Conservation (phyloP, 2,329 filamentous ascomycete genomes). For the Sporothrix euskadiensis region DNA sequence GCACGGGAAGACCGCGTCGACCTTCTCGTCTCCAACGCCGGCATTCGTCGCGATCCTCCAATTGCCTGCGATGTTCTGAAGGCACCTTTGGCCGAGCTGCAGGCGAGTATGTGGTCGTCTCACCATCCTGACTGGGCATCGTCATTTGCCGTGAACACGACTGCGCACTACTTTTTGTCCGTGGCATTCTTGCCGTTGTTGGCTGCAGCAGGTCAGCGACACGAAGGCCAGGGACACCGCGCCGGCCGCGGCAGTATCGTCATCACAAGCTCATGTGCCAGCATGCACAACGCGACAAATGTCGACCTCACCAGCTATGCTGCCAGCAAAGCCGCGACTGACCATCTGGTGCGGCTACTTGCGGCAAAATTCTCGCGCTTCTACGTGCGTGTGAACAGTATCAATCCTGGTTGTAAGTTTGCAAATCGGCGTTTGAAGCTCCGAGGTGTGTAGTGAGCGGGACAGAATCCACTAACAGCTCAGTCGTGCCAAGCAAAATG, state of each 20-base stretch:
- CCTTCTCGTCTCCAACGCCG: conserved; percentile 34
- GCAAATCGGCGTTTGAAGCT: not conserved
- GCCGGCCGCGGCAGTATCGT: conserved; percentile 31
- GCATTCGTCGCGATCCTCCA: conserved; percentile 30
- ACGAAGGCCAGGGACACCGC: conserved; percentile 32
- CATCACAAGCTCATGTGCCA: conserved; percentile 50
- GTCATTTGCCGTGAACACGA: conserved; percentile 74
- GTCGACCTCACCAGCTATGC: conserved; percentile 55
- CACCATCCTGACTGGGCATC: conserved; percentile 60
- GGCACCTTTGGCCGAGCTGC: conserved; percentile 28
- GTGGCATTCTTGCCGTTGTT: conserved; percentile 64
- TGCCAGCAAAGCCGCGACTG: conserved; percentile 53
- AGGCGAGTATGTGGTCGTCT: conserved; percentile 61
- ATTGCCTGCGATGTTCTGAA: conserved; percentile 27
- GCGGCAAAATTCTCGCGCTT: conserved; percentile 48
- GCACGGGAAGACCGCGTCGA: conserved; percentile 54
- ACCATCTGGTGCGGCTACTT: conserved; percentile 52
- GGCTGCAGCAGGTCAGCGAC: conserved; percentile 48
- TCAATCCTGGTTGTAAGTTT: conserved; percentile 36
- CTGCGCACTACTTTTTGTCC: conserved; percentile 65
- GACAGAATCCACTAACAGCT: not conserved
- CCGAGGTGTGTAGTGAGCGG: too few relatives aligned
- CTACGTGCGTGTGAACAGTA: conserved; percentile 39
- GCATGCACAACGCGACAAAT: conserved; percentile 44
- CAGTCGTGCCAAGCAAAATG: conserved; percentile 68